Base-by-base conservation (phyloP, 2,329 filamentous ascomycete genomes). In the Verticillium nonalfalfae region DNA sequence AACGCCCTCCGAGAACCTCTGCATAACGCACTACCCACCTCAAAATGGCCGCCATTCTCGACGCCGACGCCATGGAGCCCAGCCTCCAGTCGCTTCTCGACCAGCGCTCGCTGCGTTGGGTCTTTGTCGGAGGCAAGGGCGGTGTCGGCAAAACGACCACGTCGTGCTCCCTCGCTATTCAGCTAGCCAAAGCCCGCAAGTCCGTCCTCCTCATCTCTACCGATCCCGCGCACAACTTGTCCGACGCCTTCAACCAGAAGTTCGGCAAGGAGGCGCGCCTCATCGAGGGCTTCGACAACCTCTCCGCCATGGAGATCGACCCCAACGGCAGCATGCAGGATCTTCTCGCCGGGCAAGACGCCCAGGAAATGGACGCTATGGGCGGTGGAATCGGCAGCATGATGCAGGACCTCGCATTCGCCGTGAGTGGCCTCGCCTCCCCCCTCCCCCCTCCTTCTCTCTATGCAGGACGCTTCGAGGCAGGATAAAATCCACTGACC, bases 101-200 rank as follows among this genome's bases (percentile, higher is more conserved):
- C 81, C 95, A 99, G 78, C 92, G 93, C 77, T 89, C 91, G 38
- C 88, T 99, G 61, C 91, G 95, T 74, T 99, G 95, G 95, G 96
- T 99, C 78, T 99, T 99, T 72, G 95, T 99, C 63, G 95, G 95
- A 71, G 95, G 95, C 68, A 99, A 99, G 79, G 95, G 95, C 72
- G 95, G 95, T 74, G 95, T 99, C 56, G 95, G 95, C 75, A 99
- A 99, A 83, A 99, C 95, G 34, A 99, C 95, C n/a, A 99, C 95
- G 15, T 98, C 94, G 7, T 99, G 95, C 79, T 97, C 94, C 10
- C 90, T 99, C 66, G 95, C 95, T 66, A 98, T 99, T 74, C 95
- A 99, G 79, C 91, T 99, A 67, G 93, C 95, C 70, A 93, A 90
- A 77, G 92, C 93, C 70, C 92, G 95, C 78, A 94, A 94, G 78